Percentiles rank a stretch among this genome's conserved stretches.
These are phyloP conservation scores for Plasmodium vinckei DNA, from an alignment of 169 alveolate species.

Conservation along the genomic window DNA sequence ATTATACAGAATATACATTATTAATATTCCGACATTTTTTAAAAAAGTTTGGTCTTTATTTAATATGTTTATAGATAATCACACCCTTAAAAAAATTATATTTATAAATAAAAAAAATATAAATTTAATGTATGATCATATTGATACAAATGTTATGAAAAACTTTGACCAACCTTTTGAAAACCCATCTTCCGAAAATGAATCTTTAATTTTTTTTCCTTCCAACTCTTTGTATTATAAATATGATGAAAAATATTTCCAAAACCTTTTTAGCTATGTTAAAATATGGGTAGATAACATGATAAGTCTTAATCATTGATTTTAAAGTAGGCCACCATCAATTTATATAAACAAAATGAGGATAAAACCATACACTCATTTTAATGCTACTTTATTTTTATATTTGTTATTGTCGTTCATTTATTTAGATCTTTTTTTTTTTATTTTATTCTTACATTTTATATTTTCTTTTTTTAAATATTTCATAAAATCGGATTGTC, in stretches of 20 bases:
- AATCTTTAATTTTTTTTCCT: slow-evolving; percentile 44
- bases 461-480: slow-evolving; percentile 1
- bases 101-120: slow-evolving; percentile 68
- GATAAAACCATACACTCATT: neutral
- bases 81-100: slow-evolving; percentile 64
- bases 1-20: slow-evolving; percentile 51
- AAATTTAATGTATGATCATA: slow-evolving; percentile 69
- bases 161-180: slow-evolving; percentile 13
- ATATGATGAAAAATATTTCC: slow-evolving; percentile 48
- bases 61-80: slow-evolving; percentile 74
- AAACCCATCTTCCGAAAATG: neutral
- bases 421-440: slow-evolving; percentile 3
- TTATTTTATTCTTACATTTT: neutral
- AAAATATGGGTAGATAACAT: slow-evolving; percentile 37
- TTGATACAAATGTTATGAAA: slow-evolving; percentile 32
- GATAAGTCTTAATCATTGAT: slow-evolving; percentile 25
- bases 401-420: too few relatives aligned
- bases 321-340: neutral
- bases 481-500: neutral
- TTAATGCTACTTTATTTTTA: too few relatives aligned
- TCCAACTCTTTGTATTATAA: slow-evolving; percentile 62
- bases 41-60: slow-evolving; percentile 66
- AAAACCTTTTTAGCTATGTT: slow-evolving; percentile 26
- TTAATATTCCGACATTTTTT: slow-evolving; percentile 58
- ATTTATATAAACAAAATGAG: neutral